Conservation (phyloP, 2,329 filamentous ascomycete species). For the Fusarium miscanthi region DNA sequence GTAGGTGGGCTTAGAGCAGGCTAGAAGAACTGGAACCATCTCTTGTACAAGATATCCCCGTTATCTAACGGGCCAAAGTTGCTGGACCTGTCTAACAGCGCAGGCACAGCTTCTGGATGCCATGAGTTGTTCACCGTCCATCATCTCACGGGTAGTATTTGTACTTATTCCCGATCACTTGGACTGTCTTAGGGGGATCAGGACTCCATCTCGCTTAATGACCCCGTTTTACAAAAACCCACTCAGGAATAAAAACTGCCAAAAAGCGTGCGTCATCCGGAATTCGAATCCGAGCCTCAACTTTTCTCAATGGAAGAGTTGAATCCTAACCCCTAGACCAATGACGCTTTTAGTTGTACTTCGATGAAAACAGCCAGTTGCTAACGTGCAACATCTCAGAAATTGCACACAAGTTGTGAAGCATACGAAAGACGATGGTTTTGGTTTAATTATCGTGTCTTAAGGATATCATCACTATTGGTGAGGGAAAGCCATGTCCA, state of each 20-base stretch:
- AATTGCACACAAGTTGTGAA: background rate
- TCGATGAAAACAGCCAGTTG: background rate
- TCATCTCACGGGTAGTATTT: background rate
- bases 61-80: background rate
- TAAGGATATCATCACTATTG: background rate
- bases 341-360: background rate
- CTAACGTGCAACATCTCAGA: background rate
- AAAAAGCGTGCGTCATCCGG: constrained; percentile 22
- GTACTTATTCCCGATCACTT: background rate
- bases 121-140: background rate
- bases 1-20: background rate
- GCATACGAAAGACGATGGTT: accelerated
- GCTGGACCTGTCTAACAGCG: background rate
- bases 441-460: background rate
- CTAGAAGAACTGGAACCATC: background rate
- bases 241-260: background rate
- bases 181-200: accelerated
- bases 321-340: constrained; percentile 31
- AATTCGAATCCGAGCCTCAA: constrained; percentile 32
- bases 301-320: constrained; percentile 28
- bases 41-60: too few species aligned
- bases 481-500: background rate
- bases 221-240: background rate
- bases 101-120: background rate
- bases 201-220: background rate